Percentiles rank a stretch among this genome's conserved stretches.
These are phyloP conservation scores for Rhododendron vialii DNA, from an alignment of 148 eudicot genomes.

Conservation along the genomic window DNA sequence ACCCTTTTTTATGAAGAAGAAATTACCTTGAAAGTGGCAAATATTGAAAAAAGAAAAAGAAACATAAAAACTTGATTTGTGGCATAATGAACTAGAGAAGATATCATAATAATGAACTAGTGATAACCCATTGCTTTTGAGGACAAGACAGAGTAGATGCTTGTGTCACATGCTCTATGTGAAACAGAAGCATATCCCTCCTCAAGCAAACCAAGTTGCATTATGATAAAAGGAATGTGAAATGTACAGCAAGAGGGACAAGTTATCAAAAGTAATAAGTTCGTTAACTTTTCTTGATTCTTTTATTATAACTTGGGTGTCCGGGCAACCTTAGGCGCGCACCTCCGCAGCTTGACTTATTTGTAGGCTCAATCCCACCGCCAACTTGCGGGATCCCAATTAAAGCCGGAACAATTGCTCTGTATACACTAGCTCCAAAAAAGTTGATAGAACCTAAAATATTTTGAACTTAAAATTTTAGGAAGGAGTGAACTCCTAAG, in stretches of 20 bases:
- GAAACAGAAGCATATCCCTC: background rate
- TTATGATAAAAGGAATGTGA: background rate
- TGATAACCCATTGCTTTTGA: background rate
- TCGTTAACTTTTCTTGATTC: conserved; percentile 12
- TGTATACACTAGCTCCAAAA: background rate
- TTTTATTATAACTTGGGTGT: background rate
- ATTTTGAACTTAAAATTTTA: too few relatives aligned
- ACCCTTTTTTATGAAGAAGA: background rate
- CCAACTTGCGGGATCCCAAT: background rate
- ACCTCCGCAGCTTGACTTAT: too few relatives aligned
- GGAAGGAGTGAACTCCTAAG: background rate
- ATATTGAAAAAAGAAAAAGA: background rate
- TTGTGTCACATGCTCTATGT: conserved; percentile 3
- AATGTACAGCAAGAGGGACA: conserved; percentile 3
- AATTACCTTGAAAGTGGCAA: background rate
- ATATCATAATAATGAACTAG: background rate
- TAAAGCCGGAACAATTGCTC: too few relatives aligned
- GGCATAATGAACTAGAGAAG: background rate
- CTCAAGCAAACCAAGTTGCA: conserved; percentile 6
- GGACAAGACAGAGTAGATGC: background rate
- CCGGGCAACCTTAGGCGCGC: background rate
- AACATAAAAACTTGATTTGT: background rate
- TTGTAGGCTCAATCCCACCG: background rate
- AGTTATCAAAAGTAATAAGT: conserved; percentile 7
- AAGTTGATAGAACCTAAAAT: too few relatives aligned